phyloP scores from a whole-genome alignment of 2,329 filamentous ascomycete genomes.

The Penicillium sp. region DNA sequence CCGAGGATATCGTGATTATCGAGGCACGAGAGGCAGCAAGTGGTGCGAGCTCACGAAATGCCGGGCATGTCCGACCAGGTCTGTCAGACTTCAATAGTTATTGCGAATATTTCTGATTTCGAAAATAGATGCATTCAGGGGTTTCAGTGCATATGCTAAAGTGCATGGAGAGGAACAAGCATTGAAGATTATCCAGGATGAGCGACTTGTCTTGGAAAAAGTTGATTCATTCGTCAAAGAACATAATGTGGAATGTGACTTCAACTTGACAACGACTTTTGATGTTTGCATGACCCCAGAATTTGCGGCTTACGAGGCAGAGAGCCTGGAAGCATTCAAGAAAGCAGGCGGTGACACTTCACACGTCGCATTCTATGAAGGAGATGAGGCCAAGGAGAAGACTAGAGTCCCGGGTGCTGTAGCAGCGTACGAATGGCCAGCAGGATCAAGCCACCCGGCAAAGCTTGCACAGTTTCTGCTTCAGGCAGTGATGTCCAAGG shows the following conservation, averaged over 20 bases:
- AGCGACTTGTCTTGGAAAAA: slow-evolving; percentile 42
- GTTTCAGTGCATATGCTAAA: slow-evolving; percentile 45
- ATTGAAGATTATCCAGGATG: slow-evolving; percentile 48
- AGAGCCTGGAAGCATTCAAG: slow-evolving; percentile 40
- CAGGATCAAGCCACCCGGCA: slow-evolving; percentile 50
- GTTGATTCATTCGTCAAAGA: slow-evolving; percentile 44
- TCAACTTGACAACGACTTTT: slow-evolving; percentile 48
- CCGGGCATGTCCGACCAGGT: slow-evolving; percentile 26
- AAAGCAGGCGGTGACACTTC: slow-evolving; percentile 47
- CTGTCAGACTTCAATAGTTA: neutral
- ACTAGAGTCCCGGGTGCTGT: slow-evolving; percentile 41
- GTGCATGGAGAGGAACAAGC: slow-evolving; percentile 47
- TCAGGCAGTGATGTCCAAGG: slow-evolving; percentile 35
- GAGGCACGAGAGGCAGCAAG: slow-evolving; percentile 25
- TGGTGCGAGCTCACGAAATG: slow-evolving; percentile 25
- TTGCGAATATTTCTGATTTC: neutral
- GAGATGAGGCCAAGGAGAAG: slow-evolving; percentile 38
- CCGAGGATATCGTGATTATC: slow-evolving; percentile 19
- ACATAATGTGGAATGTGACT: slow-evolving; percentile 47
- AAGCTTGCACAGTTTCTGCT: slow-evolving; percentile 52
- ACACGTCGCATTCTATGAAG: slow-evolving; percentile 42
- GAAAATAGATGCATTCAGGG: slow-evolving; percentile 46
- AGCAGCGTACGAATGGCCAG: slow-evolving; percentile 53
- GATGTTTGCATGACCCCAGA: slow-evolving; percentile 51
- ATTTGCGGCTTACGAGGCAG: slow-evolving; percentile 47